These are phyloP conservation scores for Powellomyces hirtus DNA, from an alignment of 192 early-diverging fungal genomes.

Conservation along the genomic window DNA sequence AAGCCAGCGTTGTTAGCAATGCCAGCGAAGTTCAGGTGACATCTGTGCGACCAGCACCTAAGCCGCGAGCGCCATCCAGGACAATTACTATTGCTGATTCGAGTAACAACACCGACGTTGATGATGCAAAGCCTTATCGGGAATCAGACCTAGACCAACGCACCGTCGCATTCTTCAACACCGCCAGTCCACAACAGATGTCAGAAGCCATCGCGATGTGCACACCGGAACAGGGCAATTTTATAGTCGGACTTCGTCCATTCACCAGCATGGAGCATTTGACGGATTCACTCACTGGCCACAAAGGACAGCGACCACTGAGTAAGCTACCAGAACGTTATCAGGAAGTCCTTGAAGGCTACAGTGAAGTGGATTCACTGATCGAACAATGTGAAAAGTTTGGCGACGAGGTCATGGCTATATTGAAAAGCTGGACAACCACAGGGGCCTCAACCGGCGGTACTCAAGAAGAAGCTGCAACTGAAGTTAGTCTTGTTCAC, in stretches of 20 bases:
- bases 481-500: constrained; percentile 15
- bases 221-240: constrained; percentile 44
- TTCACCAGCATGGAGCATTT: constrained; percentile 55
- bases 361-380: constrained; percentile 59
- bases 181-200: constrained; percentile 29
- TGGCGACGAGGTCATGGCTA: constrained; percentile 46
- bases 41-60: neutral
- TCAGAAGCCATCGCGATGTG: constrained; percentile 36
- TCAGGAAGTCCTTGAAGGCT: constrained; percentile 58
- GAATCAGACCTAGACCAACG: constrained; percentile 34
- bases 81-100: constrained; percentile 11
- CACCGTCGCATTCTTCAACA: constrained; percentile 43
- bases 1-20: no score
- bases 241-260: constrained; percentile 42
- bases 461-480: constrained; percentile 15
- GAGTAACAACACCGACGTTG: constrained; percentile 43
- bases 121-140: constrained; percentile 35
- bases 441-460: constrained; percentile 3
- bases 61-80: neutral
- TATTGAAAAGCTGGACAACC: constrained; percentile 50
- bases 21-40: constrained; percentile 2
- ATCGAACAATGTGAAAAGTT: constrained; percentile 58
- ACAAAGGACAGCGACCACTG: constrained; percentile 47
- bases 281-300: constrained; percentile 50
- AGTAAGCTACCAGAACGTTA: constrained; percentile 48